Conservation (phyloP, 441 rosid species). For the Pelargonium citronellum region DNA sequence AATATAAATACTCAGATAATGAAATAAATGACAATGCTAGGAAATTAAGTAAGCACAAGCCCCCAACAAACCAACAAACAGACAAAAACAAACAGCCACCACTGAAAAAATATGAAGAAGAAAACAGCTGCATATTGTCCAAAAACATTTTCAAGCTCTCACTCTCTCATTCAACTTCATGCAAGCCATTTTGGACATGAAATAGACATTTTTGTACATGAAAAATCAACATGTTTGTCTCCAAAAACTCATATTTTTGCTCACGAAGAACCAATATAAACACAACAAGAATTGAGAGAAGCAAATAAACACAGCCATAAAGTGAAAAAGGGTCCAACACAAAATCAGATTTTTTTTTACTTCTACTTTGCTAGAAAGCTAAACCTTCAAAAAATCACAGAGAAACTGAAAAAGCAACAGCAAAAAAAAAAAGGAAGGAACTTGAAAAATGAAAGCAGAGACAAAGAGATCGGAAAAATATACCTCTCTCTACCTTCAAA, state of each 20-base stretch:
- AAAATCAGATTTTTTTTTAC: not conserved
- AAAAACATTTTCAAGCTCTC: too few species aligned
- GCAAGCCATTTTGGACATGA: not conserved
- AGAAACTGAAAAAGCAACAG: not conserved
- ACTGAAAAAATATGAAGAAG: not conserved
- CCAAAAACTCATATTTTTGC: too few species aligned
- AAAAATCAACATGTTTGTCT: not conserved
- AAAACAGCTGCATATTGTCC: not conserved
- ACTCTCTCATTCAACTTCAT: too few species aligned
- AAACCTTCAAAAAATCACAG: constrained; percentile 6
- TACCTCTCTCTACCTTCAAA: constrained; percentile 46
- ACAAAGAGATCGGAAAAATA: not conserved
- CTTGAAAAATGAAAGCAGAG: constrained; percentile 6
- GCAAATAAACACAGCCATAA: not conserved
- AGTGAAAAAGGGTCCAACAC: not conserved
- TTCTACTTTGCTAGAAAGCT: not conserved
- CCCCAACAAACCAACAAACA: not conserved
- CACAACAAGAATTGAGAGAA: too few species aligned
- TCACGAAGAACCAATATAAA: too few species aligned
- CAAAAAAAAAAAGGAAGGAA: not conserved
- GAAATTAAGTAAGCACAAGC: not conserved
- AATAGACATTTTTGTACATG: not conserved
- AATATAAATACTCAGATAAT: not conserved
- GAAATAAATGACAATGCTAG: not conserved
- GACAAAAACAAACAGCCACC: not conserved